These are phyloP conservation scores for Terana coerulea DNA, from an alignment of 768 basidiomycete genomes.

Conservation along the genomic window DNA sequence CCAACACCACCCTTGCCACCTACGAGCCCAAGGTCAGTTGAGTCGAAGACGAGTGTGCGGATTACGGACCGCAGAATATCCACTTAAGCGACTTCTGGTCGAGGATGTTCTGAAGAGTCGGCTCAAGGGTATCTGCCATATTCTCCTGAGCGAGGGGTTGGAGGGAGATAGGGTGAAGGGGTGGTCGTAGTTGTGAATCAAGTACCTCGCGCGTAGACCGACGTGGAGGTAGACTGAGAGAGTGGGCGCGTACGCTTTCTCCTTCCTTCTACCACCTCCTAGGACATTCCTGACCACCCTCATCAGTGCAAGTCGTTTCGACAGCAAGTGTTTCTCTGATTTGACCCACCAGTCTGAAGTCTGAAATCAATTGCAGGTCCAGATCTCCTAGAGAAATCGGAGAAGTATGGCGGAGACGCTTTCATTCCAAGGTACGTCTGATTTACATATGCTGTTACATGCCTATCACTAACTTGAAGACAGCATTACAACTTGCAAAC, in stretches of 20 bases:
- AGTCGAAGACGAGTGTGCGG: not conserved
- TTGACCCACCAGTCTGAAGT: too few relatives aligned
- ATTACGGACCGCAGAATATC: conserved; percentile 92
- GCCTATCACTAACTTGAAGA: conserved; percentile 2
- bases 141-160: conserved; percentile 11
- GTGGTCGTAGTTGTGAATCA: conserved; percentile 12
- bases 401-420: conserved; percentile 14
- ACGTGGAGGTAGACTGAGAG: not conserved
- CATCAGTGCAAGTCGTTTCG: too few relatives aligned
- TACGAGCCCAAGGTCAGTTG: conserved; percentile 28
- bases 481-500: conserved; percentile 81
- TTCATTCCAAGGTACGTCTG: conserved; percentile 38
- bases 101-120: conserved; percentile 91
- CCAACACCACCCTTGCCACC: conserved; percentile 99
- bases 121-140: conserved; percentile 67
- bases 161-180: conserved; percentile 10
- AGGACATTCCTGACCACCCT: conserved; percentile 1
- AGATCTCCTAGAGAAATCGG: not conserved
- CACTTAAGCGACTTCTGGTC: conserved; percentile 94
- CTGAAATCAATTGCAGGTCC: too few relatives aligned
- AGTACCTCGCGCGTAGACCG: not conserved
- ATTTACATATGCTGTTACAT: not conserved
- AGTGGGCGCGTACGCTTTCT: conserved; percentile 6
- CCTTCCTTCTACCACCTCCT: conserved; percentile 9
- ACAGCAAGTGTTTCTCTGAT: too few relatives aligned